Evolutionary conservation across 805 yeast genomes (phyloP), one percentile per base, ranked within the genome.

Genomic region (Candida awuae): DNA sequence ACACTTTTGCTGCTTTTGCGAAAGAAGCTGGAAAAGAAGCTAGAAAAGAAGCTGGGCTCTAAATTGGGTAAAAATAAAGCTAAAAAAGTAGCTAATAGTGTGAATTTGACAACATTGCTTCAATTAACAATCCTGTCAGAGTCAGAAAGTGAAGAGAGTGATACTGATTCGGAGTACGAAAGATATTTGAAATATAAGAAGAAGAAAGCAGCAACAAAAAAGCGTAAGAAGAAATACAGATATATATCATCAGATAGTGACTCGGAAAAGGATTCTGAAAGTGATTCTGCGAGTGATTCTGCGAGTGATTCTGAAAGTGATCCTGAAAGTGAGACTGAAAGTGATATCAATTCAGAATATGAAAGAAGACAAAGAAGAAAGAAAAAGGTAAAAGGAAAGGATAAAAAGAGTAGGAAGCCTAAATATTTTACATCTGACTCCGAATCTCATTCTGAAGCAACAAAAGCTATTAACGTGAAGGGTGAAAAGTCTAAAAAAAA

Each of bases 1-100:
- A 35, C 35, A 10, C 3, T 39, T 14, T 13, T 39, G 21, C 18
- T 20, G 2, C 19, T 37, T 4, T 18, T 37, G 13, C 10, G 40
- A 23, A 10, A 29, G 14, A 33, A 32, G 7, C 17, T 33, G 6
- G 40, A 37, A 31, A 39, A 34, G 33, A 33, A 29, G 13, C n/a
- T 39, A 14, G 34, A 27, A 25, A 19, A 37, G 33, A 33, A 29
- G 13, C n/a, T 39, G 16, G 34, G 31, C 25, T 18, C 32, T 8
- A 39, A 34, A 19, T 18, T 19, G n/a, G 40, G 39, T 22, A 36
- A 29, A 23, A 35, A 32, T 20, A 29, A 32, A 8, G 34, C 40
- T 2, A 29, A 18, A 10, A 29, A 27, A 8, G 18, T 20, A 7
- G 16, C 34, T 2, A 8, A 22, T 4, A 29, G 29, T 15, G 32